Conservation (phyloP, 73 alveolate genomes). For the Blepharisma japonicum region DNA sequence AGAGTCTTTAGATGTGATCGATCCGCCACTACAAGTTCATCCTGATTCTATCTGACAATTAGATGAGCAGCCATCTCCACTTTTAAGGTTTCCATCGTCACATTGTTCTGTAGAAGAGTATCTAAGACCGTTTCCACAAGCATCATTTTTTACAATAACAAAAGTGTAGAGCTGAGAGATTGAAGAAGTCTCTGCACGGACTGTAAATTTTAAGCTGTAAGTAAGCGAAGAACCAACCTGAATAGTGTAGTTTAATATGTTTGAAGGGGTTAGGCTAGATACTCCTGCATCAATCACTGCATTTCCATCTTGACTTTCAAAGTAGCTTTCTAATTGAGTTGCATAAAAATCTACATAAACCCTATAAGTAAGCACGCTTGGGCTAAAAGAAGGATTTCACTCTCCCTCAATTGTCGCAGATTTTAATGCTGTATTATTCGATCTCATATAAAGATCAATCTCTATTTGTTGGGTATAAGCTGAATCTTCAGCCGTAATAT, state of each 20-base stretch:
- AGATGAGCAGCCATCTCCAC: constrained; percentile 21
- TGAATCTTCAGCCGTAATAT: background rate
- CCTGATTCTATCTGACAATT: constrained; percentile 18
- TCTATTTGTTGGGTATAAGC: background rate
- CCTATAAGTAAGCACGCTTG: background rate
- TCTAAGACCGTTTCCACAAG: constrained; percentile 35
- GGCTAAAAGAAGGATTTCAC: background rate
- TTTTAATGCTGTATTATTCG: background rate
- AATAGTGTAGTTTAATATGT: background rate
- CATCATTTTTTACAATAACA: constrained; percentile 8
- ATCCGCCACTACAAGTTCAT: constrained; percentile 12
- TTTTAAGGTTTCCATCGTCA: constrained; percentile 5
- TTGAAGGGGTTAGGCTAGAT: background rate
- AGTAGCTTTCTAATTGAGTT: background rate
- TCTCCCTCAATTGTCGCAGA: background rate
- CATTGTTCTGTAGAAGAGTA: constrained; percentile 1
- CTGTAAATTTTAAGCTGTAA: background rate
- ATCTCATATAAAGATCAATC: background rate
- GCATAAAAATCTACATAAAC: background rate
- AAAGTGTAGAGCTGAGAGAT: background rate
- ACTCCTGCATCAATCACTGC: background rate
- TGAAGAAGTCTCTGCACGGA: background rate
- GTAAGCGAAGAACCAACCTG: background rate
- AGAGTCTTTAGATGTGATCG: background rate
- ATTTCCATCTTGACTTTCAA: background rate